A percentile compares a stretch with the other conserved stretches of the same genome.
These are phyloP conservation scores for Kwoniella dejecticola DNA, from an alignment of 768 basidiomycete species.

Conservation along the genomic window DNA sequence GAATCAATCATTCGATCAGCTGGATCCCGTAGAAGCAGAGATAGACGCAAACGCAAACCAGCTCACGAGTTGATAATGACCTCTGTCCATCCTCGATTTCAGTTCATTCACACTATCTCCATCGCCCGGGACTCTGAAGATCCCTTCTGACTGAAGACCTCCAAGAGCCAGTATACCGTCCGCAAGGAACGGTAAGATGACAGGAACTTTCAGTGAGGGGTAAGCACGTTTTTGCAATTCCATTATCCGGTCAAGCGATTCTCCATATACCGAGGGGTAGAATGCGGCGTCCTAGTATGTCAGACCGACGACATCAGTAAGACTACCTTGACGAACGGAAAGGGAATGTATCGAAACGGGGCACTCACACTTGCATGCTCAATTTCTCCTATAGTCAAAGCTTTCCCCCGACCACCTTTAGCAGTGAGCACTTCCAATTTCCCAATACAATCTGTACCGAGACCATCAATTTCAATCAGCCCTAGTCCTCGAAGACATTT, in stretches of 20 bases:
- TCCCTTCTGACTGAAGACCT: constrained; percentile 81
- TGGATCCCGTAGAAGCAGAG: too few relatives aligned
- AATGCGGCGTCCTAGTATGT: constrained; percentile 96
- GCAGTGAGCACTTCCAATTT: constrained; percentile 72
- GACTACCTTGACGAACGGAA: constrained; percentile 17
- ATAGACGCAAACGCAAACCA: too few relatives aligned
- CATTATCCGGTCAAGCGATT: constrained; percentile 80
- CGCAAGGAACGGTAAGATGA: constrained; percentile 89
- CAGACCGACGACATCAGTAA: too few relatives aligned
- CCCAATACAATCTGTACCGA: constrained; percentile 65
- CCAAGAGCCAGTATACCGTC: constrained; percentile 88
- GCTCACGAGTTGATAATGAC: constrained; percentile 79
- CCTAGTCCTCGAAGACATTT: not conserved
- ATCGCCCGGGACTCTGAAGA: constrained; percentile 91
- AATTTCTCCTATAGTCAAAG: constrained; percentile 79
- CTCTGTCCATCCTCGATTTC: constrained; percentile 84
- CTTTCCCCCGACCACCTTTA: constrained; percentile 78
- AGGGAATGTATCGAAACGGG: not conserved
- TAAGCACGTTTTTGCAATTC: constrained; percentile 83
- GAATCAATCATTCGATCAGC: not conserved
- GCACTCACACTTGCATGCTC: constrained; percentile 78
- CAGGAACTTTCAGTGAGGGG: constrained; percentile 79
- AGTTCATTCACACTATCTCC: constrained; percentile 82
- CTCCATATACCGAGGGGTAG: constrained; percentile 90
- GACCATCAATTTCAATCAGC: not conserved